phyloP scores from a whole-genome alignment of 768 basidiomycete genomes.

The Trametes elegans region DNA sequence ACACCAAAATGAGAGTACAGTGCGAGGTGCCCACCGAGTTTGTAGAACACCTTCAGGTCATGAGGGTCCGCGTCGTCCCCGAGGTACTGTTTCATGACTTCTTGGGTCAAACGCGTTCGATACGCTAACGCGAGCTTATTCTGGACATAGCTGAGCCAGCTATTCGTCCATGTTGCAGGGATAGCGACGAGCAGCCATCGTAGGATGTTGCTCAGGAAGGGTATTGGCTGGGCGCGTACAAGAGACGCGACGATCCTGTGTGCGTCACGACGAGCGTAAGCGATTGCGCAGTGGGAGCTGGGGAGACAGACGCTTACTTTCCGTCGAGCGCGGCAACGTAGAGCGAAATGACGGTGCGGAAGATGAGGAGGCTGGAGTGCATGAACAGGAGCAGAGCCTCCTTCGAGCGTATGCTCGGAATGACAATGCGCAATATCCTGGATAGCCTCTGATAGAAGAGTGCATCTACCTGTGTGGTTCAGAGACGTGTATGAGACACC shows the following conservation, averaged over 20 bases:
- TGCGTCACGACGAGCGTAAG: neutral
- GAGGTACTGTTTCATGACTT: slow-evolving; percentile 83
- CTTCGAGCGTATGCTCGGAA: slow-evolving; percentile 80
- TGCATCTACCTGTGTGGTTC: slow-evolving; percentile 97
- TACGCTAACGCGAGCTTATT: slow-evolving; percentile 90
- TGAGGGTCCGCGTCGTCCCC: slow-evolving; percentile 62
- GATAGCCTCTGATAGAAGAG: slow-evolving; percentile 83
- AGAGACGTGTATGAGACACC: too few relatives aligned
- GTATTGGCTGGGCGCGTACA: slow-evolving; percentile 76
- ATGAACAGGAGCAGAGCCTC: slow-evolving; percentile 84
- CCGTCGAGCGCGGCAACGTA: slow-evolving; percentile 96
- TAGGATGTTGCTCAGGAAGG: slow-evolving; percentile 82
- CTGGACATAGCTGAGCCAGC: slow-evolving; percentile 91
- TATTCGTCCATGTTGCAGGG: slow-evolving; percentile 91
- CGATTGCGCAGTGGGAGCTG: neutral
- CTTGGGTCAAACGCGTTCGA: slow-evolving; percentile 79
- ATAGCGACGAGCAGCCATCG: slow-evolving; percentile 91
- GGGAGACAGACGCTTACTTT: slow-evolving; percentile 43
- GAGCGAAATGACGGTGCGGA: slow-evolving; percentile 87
- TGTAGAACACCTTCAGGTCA: slow-evolving; percentile 89
- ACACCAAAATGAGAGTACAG: neutral
- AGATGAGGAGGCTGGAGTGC: slow-evolving; percentile 87
- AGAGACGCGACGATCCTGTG: slow-evolving; percentile 90
- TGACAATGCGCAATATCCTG: slow-evolving; percentile 79
- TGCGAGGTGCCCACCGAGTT: slow-evolving; percentile 57